Conservation (phyloP, 2,329 filamentous ascomycete genomes). For the Claviceps maximensis region DNA sequence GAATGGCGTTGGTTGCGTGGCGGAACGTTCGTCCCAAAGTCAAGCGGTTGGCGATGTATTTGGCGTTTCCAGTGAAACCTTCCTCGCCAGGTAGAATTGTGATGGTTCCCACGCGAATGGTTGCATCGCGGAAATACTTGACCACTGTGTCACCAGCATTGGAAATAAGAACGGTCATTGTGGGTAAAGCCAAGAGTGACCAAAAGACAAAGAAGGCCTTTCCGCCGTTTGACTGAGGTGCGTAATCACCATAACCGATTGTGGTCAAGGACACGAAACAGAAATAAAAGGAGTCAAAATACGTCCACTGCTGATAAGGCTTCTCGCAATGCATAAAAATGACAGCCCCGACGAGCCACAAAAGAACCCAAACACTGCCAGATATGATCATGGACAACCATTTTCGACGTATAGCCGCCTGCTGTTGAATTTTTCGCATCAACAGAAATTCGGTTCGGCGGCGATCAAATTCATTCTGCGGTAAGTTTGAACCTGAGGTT, state of each 20-base stretch:
- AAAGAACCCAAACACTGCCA: slow-evolving; percentile 49
- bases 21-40: slow-evolving; percentile 30
- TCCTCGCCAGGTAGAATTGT: slow-evolving; percentile 48
- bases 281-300: slow-evolving; percentile 77
- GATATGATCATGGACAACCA: slow-evolving; percentile 66
- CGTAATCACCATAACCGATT: slow-evolving; percentile 74
- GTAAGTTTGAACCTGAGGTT: slow-evolving; percentile 6
- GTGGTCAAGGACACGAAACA: slow-evolving; percentile 72
- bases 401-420: slow-evolving; percentile 50
- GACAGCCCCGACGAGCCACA: slow-evolving; percentile 71
- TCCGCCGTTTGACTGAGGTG: slow-evolving; percentile 63
- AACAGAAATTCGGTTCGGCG: slow-evolving; percentile 60
- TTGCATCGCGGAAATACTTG: slow-evolving; percentile 41
- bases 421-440: slow-evolving; percentile 68
- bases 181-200: slow-evolving; percentile 74
- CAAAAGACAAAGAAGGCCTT: slow-evolving; percentile 89
- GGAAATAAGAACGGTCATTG: slow-evolving; percentile 74
- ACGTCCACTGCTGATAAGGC: slow-evolving; percentile 49
- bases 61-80: slow-evolving; percentile 32
- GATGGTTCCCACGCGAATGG: slow-evolving; percentile 41
- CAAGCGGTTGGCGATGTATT: slow-evolving; percentile 27
- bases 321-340: slow-evolving; percentile 49
- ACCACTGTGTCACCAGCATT: slow-evolving; percentile 79
- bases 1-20: slow-evolving; percentile 2
- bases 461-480: slow-evolving; percentile 38